A percentile compares a stretch with the other conserved stretches of the same genome.
These are phyloP conservation scores for Lepidium sativum DNA, from an alignment of 345 rosid species.

Conservation along the genomic window DNA sequence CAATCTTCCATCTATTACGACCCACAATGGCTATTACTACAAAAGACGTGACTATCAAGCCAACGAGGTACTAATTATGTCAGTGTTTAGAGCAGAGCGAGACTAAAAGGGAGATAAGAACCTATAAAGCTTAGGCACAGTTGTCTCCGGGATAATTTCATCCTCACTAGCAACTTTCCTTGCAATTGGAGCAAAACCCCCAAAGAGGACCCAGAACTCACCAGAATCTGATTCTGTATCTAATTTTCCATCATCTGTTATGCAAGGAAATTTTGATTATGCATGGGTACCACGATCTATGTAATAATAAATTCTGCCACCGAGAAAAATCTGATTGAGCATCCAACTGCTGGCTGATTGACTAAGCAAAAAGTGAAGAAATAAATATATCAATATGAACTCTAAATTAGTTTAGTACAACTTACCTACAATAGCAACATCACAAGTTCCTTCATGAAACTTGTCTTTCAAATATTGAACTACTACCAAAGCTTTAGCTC, in stretches of 20 bases:
- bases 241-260: constrained; percentile 79
- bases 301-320: not conserved
- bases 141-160: constrained; percentile 59
- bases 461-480: constrained; percentile 88
- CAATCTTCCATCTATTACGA: not conserved
- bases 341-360: constrained; percentile 5
- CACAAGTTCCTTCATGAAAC: constrained; percentile 74
- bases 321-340: not conserved
- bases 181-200: constrained; percentile 81
- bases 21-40: not conserved
- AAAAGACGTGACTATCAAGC: not conserved
- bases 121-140: constrained; percentile 76
- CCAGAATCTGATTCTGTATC: constrained; percentile 97
- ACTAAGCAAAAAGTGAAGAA: not conserved
- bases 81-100: constrained; percentile 6
- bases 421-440: constrained; percentile 86
- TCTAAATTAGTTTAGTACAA: not conserved
- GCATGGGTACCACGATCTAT: constrained; percentile 9
- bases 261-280: constrained; percentile 14
- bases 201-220: constrained; percentile 90
- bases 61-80: not conserved
- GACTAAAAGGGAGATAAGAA: constrained; percentile 17
- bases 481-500: constrained; percentile 95
- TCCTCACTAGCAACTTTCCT: constrained; percentile 76
- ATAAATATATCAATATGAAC: constrained; percentile 4